Base-by-base conservation (phyloP, 163 green algal species). In the Scenedesmus sp. region DNA sequence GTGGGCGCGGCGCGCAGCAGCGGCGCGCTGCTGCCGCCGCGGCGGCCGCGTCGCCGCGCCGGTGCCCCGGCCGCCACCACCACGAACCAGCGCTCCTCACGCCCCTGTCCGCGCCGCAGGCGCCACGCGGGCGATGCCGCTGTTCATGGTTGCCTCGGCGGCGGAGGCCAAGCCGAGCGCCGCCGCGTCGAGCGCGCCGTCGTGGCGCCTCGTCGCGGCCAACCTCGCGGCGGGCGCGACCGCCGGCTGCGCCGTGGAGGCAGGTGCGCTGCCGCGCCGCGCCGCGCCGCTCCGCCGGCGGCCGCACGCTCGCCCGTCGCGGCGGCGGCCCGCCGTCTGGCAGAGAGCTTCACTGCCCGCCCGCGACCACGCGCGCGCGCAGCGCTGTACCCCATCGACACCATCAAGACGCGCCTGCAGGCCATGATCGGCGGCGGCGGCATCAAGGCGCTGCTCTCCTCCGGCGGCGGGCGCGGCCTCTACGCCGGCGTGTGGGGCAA, bases 321-420 rank as follows among this genome's bases (percentile, higher is more conserved):
- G n/a, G n/a, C n/a, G n/a, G n/a, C n/a, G n/a, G n/a, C n/a, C n/a
- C n/a, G n/a, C n/a, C n/a, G n/a, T n/a, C n/a, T n/a, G n/a, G n/a
- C n/a, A n/a, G n/a, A n/a, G n/a, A n/a, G n/a, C n/a, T n/a, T n/a
- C n/a, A n/a, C n/a, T n/a, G n/a, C n/a, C n/a, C n/a, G n/a, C n/a
- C n/a, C n/a, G 24, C 48, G 17, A 56, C 66, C 33, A 29, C 26
- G 10, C 39, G 24, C 62, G 54, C 14, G 29, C 70, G 64, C 89
- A 92, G 93, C 90, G 1, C 86, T 99, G 28, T 99, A 98, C 85
- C 96, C 96, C 14, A 92, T 99, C 29, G 96, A 99, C 85, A 99
- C 96, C 17, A 98, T 99, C 87, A 99, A 99, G 86, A 99, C 96
- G 10, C 87, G 96, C 2, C 88, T 99, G 57, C 96, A 99, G 79